Evolutionary conservation across 805 yeast genomes (phyloP), one percentile per base, ranked within the genome.

Genomic region (Ascoidea asiatica): DNA sequence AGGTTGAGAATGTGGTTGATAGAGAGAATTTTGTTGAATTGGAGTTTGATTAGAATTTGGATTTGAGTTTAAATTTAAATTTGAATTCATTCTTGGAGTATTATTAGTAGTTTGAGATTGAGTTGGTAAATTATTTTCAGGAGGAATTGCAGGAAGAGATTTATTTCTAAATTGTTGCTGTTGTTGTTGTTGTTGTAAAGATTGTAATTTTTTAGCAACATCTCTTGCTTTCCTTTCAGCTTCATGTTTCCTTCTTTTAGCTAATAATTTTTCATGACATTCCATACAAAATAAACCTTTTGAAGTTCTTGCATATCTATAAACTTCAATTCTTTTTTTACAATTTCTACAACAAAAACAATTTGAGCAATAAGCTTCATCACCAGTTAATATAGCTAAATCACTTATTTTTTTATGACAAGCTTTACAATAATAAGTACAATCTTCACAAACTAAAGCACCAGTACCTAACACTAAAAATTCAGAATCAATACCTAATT

Each of bases 391-490:
- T 23, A 92, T 89, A 13, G 98, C 97, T 66, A 87, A 70, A 59
- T 90, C 96, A 53, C 84, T 90, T 50, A 90, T 92, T 59, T 86
- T 84, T 56, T 81, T 81, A 42, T 77, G 75, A 67, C 98, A 90
- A 47, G 79, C 77, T 52, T 77, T 77, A 61, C 98, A 90, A 39
- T 81, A 75, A 59, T 90, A 94, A n/a, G 95, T 84, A 60, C 98
- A 90, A 46, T 81, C 81, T 38, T 86, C 77, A 60, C 98, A 90
- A 13, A 90, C 86, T 46, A 92, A 66, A 42, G 84, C 81, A 22
- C 98, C 97, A 46, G 92, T 87, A 2, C 97, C 97, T 41, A 92
- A 67, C 1, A 90, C 97, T 43, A 92, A 66, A 60, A 92, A 86
- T 60, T 89, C 89, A 20, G 94, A 81, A 55, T 87, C 82, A 50